phyloP scores from a whole-genome alignment of 2,329 filamentous ascomycete genomes.

The Byssoonygena ceratinophila region DNA sequence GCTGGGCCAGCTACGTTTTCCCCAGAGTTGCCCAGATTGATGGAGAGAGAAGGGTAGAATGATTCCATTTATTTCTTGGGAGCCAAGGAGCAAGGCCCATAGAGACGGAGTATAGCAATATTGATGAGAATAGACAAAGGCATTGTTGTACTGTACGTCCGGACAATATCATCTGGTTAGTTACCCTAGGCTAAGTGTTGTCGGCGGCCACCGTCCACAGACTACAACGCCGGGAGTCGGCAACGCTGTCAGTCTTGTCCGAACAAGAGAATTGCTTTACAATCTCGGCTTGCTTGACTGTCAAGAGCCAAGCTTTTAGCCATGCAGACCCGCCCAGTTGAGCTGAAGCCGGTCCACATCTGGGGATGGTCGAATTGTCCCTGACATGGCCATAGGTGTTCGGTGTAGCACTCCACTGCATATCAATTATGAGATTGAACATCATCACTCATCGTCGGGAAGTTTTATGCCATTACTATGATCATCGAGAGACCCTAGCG shows the following conservation, averaged over 20 bases:
- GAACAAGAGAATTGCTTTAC: not conserved
- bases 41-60: not conserved
- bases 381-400: no score
- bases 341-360: not conserved
- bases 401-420: no score
- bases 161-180: no score
- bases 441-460: no score
- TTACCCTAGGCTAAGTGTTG: not conserved
- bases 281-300: not conserved
- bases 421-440: no score
- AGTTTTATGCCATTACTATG: not conserved
- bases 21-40: not conserved
- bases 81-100: no score
- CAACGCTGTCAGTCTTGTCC: not conserved
- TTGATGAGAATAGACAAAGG: no score
- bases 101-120: no score
- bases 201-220: not conserved
- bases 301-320: not conserved
- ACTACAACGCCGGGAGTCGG: not conserved
- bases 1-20: not conserved
- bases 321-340: not conserved
- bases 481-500: not conserved
- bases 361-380: no score
- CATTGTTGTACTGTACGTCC: no score
- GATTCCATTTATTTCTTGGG: no score